A percentile compares a stretch with the other conserved stretches of the same genome.
Evolutionary conservation across 441 rosid species (phyloP).

Genomic region (Breynia disticha): DNA sequence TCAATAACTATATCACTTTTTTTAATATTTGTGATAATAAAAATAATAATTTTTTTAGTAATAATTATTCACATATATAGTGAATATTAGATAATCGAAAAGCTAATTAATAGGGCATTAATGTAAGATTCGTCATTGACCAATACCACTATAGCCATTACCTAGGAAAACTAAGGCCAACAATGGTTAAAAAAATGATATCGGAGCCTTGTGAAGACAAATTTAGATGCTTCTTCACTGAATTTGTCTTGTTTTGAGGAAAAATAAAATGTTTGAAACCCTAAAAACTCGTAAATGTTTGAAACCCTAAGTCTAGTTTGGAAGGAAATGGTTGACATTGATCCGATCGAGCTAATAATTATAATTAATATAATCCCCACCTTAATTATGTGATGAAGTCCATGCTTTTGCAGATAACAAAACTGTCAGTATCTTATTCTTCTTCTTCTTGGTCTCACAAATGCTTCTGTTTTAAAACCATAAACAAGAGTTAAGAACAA

Average conservation of each 20-base stretch:
- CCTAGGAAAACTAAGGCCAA: slow-evolving; percentile 15
- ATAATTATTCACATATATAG: too few relatives aligned
- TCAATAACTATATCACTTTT: too few relatives aligned
- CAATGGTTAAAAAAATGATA: neutral
- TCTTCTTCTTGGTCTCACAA: slow-evolving; percentile 11
- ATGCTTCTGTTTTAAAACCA: neutral
- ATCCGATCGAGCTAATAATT: slow-evolving; percentile 10
- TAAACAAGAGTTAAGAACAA: slow-evolving; percentile 10
- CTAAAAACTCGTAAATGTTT: slow-evolving; percentile 15
- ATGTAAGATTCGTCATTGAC: slow-evolving; percentile 26
- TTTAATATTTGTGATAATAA: too few relatives aligned
- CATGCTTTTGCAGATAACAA: slow-evolving; percentile 18
- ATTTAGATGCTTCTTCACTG: slow-evolving; percentile 20
- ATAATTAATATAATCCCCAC: slow-evolving; percentile 16
- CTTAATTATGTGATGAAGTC: slow-evolving; percentile 14
- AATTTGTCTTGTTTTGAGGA: neutral
- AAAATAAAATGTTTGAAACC: slow-evolving; percentile 9
- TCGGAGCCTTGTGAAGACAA: slow-evolving; percentile 9
- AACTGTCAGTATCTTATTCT: slow-evolving; percentile 22
- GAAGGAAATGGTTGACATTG: slow-evolving; percentile 30
- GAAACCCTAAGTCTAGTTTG: slow-evolving; percentile 17
- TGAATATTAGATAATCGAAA: neutral
- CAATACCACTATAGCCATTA: slow-evolving; percentile 9
- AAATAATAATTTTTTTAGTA: too few relatives aligned
- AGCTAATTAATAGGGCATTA: slow-evolving; percentile 12